phyloP scores from a whole-genome alignment of 495 filamentous ascomycete genomes.

The Neurospora sp. region DNA sequence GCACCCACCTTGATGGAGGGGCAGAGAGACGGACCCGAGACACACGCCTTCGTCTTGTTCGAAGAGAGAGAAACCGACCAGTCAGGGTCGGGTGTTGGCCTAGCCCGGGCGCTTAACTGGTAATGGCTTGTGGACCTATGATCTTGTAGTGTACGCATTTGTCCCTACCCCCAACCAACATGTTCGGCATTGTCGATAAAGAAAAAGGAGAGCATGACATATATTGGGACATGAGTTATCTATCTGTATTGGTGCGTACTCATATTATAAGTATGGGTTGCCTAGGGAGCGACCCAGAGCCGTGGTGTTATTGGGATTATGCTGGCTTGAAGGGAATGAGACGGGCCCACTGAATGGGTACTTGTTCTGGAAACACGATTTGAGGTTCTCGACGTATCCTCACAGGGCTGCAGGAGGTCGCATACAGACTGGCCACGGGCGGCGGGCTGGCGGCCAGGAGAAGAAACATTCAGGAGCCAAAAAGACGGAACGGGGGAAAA shows the following conservation, averaged over 20 bases:
- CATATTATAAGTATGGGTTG: not conserved
- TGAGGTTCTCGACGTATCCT: not conserved
- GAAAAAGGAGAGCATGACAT: not conserved
- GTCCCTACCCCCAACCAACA: not conserved
- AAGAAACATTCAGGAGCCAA: not conserved
- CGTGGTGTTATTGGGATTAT: not conserved
- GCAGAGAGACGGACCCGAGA: not conserved
- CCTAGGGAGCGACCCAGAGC: not conserved
- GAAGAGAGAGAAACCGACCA: not conserved
- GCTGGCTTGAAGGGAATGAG: not conserved
- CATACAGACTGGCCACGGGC: not conserved
- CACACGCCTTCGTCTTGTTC: not conserved
- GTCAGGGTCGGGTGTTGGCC: not conserved
- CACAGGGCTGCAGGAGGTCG: not conserved
- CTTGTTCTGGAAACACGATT: not conserved
- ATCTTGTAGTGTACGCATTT: not conserved
- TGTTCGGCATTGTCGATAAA: not conserved
- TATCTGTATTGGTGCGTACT: not conserved
- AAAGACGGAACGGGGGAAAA: not conserved
- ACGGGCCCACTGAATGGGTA: not conserved
- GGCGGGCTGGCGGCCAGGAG: not conserved
- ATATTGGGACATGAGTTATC: not conserved
- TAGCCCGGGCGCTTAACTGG: not conserved
- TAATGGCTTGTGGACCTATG: not conserved
- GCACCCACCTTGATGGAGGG: not conserved